Conservation (phyloP, 2,329 filamentous ascomycete species). For the Triangularia verruculosa region DNA sequence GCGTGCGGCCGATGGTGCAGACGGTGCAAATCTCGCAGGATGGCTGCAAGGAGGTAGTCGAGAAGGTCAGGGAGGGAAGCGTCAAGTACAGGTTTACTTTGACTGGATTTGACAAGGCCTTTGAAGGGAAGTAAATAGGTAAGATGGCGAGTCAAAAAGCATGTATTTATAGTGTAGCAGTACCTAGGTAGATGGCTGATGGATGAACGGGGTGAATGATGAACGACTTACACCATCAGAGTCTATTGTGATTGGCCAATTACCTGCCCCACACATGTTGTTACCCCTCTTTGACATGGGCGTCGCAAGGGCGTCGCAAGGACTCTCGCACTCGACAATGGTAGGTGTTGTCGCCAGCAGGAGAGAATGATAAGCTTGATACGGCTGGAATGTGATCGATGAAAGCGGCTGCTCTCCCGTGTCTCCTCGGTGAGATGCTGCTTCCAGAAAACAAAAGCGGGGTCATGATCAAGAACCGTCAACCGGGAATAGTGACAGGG, state of each 20-base stretch:
- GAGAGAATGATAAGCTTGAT: too few relatives aligned
- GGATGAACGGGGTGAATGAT: background rate
- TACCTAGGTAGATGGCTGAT: background rate
- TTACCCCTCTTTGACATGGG: background rate
- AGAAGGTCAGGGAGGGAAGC: constrained; percentile 66
- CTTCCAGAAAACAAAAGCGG: background rate
- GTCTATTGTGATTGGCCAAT: background rate
- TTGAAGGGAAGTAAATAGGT: constrained; percentile 33
- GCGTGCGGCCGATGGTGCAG: constrained; percentile 26
- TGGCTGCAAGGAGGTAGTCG: constrained; percentile 67
- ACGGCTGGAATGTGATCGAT: background rate
- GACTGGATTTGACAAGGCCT: constrained; percentile 64
- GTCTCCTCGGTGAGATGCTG: background rate
- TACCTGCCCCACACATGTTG: background rate
- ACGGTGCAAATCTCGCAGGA: constrained; percentile 35
- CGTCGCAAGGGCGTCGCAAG: too few relatives aligned
- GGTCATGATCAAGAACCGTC: background rate
- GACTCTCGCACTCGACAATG: too few relatives aligned
- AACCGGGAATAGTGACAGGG: constrained; percentile 1
- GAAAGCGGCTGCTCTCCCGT: background rate
- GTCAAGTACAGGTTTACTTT: constrained; percentile 72
- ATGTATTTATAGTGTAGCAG: background rate
- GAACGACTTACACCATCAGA: background rate
- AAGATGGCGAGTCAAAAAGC: background rate
- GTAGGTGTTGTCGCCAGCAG: too few relatives aligned